Base-by-base conservation (phyloP, 2,329 filamentous ascomycete species). In the Penicillium sp. region DNA sequence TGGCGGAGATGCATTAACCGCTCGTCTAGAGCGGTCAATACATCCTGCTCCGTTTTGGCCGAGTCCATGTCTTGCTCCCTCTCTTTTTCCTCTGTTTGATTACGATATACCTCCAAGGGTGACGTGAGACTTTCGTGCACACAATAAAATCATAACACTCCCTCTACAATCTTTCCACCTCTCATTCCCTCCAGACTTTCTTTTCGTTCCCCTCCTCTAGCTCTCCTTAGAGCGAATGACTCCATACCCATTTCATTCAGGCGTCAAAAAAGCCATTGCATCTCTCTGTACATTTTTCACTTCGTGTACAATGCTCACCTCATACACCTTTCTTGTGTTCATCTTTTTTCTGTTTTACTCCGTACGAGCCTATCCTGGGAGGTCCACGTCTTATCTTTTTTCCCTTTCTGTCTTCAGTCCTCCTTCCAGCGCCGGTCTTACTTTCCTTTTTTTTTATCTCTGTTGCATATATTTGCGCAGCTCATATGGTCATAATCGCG, bases 381-480 rank as follows among this genome's bases (percentile, higher is more conserved):
- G 56, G 50, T 35, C 35, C 39, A 56, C 55, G 59, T 62, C 43
- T 56, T 33, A 54, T 58, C 52, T 55, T 54, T 47, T 59, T 36
- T 59, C 54, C 55, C 33, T 49, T 54, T 39, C n/a, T 43, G 36
- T 22, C 18, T 51, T 35, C 49, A 37, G 33, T 51, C 49, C 49
- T 51, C 49, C 36, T 51, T 40, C 61, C 47, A 54, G 44, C 50
- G 51, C 53, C 50, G 33, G 43, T 24, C 35, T 37, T 54, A 46
- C 37, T 59, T 65, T 59, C 37, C 56, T 56, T 49, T 51, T 51
- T 33, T 16, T 63, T 63, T 50, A 22, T 43, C 41, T 59, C 54
- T 65, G 61, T 65, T 61, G 56, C 60, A 68, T 68, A 68, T 68
- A 68, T 62, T 65, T 60, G 66, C 64, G 61, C 63, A 51, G 60